phyloP scores from a whole-genome alignment of 192 early-diverging fungal genomes.

The Piromyces finnis region DNA sequence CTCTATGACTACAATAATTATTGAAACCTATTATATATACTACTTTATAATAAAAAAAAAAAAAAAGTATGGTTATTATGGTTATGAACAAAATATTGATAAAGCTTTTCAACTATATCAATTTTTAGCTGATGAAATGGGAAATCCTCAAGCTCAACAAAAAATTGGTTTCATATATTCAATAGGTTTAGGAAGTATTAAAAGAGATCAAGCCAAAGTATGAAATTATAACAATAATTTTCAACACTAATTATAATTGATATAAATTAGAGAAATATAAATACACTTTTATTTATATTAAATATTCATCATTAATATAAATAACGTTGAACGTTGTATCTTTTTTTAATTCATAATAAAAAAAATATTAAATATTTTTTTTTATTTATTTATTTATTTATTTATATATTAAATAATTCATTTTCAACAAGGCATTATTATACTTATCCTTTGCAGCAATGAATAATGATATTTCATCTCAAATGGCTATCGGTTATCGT shows the following conservation, averaged over 20 bases:
- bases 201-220: conserved; percentile 51
- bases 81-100: neutral
- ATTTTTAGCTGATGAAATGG: conserved; percentile 5
- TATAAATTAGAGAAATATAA: too few species aligned
- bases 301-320: too few species aligned
- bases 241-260: too few species aligned
- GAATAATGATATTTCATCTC: conserved; percentile 47
- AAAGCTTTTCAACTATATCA: neutral
- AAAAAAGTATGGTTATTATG: neutral
- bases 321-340: too few species aligned
- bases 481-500: conserved; percentile 76
- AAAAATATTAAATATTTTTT: neutral
- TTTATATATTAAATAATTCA: too few species aligned
- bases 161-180: conserved; percentile 82
- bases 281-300: too few species aligned
- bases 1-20: too few species aligned
- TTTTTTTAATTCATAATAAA: too few species aligned
- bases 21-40: too few species aligned
- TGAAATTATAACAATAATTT: too few species aligned
- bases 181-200: conserved; percentile 56
- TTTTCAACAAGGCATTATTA: conserved; percentile 25
- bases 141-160: conserved; percentile 70
- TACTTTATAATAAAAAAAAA: too few species aligned
- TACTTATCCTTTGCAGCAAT: conserved; percentile 70
- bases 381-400: too few species aligned